Evolutionary conservation across 176 grass and related monocot species (phyloP).

Genomic region (Miscanthus lutarioriparius): DNA sequence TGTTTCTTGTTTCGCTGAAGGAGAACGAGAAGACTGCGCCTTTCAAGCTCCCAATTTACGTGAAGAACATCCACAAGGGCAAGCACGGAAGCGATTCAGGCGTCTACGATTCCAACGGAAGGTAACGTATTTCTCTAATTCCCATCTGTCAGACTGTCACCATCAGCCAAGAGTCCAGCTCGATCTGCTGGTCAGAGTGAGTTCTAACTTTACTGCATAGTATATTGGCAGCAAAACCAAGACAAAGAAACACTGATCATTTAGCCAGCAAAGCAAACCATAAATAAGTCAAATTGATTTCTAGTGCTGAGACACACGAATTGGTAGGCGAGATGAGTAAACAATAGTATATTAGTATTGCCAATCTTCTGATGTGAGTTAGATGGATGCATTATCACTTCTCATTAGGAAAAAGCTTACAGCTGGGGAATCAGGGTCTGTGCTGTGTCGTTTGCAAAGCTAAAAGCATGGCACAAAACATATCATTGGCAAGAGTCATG

Average conservation of each 20-base stretch:
- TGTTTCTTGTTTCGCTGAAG: slow-evolving; percentile 6
- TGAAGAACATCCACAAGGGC: slow-evolving; percentile 71
- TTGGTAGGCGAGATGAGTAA: background rate
- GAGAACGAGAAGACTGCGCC: slow-evolving; percentile 44
- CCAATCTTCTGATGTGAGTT: background rate
- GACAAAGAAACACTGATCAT: background rate
- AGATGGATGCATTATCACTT: slow-evolving; percentile 2
- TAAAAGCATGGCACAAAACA: background rate
- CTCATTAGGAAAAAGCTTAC: background rate
- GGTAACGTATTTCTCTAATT: slow-evolving; percentile 26
- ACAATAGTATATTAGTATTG: background rate
- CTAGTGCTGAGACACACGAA: background rate
- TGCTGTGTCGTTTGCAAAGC: background rate
- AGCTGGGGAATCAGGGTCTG: background rate
- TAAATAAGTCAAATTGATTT: background rate
- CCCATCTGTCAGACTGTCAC: background rate
- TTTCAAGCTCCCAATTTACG: slow-evolving; percentile 59
- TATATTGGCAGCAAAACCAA: background rate
- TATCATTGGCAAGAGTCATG: background rate
- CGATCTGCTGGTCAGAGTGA: background rate
- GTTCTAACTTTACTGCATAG: background rate
- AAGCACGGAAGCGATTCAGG: slow-evolving; percentile 79
- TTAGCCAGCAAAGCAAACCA: background rate
- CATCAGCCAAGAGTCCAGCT: background rate
- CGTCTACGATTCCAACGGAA: slow-evolving; percentile 64